These are phyloP conservation scores for Exophiala sp. DNA, from an alignment of 2,329 filamentous ascomycete species.

Conservation along the genomic window DNA sequence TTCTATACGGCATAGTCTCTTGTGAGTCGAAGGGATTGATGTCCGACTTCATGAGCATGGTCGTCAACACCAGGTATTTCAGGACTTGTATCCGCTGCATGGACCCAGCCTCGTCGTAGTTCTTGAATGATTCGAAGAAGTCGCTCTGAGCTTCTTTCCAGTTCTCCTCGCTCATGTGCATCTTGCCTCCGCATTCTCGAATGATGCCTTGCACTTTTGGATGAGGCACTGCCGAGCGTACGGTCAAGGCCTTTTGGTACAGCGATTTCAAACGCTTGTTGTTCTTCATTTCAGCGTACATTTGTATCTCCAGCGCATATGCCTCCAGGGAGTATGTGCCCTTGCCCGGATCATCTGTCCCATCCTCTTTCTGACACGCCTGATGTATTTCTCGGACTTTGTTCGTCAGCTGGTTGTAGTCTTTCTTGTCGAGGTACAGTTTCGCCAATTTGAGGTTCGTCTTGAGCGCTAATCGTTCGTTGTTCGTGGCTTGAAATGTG, in stretches of 20 bases:
- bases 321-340: slow-evolving; percentile 95
- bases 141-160: slow-evolving; percentile 97
- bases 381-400: slow-evolving; percentile 87
- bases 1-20: slow-evolving; percentile 97
- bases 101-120: slow-evolving; percentile 97
- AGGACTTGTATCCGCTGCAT: slow-evolving; percentile 94
- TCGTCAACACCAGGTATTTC: slow-evolving; percentile 93
- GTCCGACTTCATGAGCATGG: slow-evolving; percentile 96
- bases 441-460: slow-evolving; percentile 96
- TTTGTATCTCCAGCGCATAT: slow-evolving; percentile 96
- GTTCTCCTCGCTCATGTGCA: slow-evolving; percentile 99
- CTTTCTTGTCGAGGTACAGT: slow-evolving; percentile 84
- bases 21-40: slow-evolving; percentile 99
- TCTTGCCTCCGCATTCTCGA: slow-evolving; percentile 96
- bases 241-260: slow-evolving; percentile 85
- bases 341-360: slow-evolving; percentile 86
- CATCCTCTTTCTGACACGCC: slow-evolving; percentile 82
- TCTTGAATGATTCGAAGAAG: slow-evolving; percentile 98
- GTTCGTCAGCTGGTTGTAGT: slow-evolving; percentile 74
- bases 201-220: slow-evolving; percentile 99
- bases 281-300: slow-evolving; percentile 95
- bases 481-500: slow-evolving; percentile 96
- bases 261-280: slow-evolving; percentile 94
- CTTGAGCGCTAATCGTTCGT: slow-evolving; percentile 94
- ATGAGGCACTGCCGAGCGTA: slow-evolving; percentile 95